These are phyloP conservation scores for Colletotrichum sp. DNA, from an alignment of 2,329 filamentous ascomycete genomes.

Conservation along the genomic window DNA sequence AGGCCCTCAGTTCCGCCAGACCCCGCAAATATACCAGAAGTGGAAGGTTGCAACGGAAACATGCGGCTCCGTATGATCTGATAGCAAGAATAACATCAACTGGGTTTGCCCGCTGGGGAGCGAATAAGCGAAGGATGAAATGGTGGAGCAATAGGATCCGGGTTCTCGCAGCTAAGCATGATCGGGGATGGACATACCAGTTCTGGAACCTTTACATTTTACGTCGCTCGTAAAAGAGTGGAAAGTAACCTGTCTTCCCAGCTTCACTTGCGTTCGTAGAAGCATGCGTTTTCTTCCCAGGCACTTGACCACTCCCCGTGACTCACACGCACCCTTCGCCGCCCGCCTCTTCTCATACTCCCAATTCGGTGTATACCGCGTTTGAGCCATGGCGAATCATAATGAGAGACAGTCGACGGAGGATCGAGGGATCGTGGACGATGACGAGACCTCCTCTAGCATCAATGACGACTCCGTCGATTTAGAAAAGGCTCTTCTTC, in stretches of 20 bases:
- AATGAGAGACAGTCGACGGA: neutral
- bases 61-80: neutral
- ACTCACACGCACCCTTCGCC: too few species aligned
- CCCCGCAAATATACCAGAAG: neutral
- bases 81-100: neutral
- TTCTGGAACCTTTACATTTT: neutral
- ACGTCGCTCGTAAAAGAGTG: too few species aligned
- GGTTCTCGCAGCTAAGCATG: too few species aligned
- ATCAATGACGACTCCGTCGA: neutral
- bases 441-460: neutral
- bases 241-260: too few species aligned
- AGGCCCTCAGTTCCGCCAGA: neutral
- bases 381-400: neutral
- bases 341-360: too few species aligned
- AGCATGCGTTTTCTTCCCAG: too few species aligned
- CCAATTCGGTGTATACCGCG: too few species aligned
- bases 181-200: neutral
- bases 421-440: neutral
- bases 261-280: too few species aligned
- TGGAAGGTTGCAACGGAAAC: neutral
- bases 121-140: neutral
- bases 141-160: neutral
- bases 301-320: too few species aligned
- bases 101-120: too few species aligned
- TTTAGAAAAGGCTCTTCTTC: neutral